phyloP scores from a whole-genome alignment of 2,329 filamentous ascomycete genomes.

The Alternaria incomplexa region DNA sequence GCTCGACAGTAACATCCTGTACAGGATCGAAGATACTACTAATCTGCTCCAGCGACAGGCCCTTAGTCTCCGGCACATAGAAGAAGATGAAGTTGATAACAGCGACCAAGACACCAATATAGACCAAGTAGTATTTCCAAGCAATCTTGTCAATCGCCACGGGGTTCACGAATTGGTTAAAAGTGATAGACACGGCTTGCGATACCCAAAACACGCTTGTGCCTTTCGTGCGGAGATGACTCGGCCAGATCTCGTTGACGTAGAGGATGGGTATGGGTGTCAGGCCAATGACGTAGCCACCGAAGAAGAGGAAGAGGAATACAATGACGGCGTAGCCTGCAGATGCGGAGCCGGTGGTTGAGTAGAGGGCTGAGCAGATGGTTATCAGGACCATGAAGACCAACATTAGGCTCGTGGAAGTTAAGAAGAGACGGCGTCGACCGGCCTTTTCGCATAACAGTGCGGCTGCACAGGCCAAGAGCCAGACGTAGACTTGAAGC shows the following conservation, averaged over 20 bases:
- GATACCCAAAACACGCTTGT: conserved; percentile 25
- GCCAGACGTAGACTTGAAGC: conserved; percentile 51
- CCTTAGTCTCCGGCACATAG: conserved; percentile 25
- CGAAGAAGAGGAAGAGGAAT: conserved; percentile 26
- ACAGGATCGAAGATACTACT: conserved; percentile 17
- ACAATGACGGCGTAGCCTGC: conserved; percentile 24
- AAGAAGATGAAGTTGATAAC: conserved; percentile 17
- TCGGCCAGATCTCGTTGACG: conserved; percentile 45
- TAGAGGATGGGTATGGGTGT: conserved; percentile 43
- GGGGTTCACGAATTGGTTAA: conserved; percentile 28
- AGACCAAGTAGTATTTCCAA: conserved; percentile 34
- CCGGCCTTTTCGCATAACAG: conserved; percentile 52
- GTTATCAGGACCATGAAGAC: conserved; percentile 53
- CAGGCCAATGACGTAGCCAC: conserved; percentile 42
- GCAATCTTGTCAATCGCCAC: conserved; percentile 27
- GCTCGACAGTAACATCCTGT: neutral
- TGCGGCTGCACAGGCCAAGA: conserved; percentile 45
- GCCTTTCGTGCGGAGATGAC: conserved; percentile 28
- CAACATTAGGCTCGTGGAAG: conserved; percentile 53
- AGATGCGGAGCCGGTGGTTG: neutral
- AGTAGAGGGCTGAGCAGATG: conserved; percentile 43
- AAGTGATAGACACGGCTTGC: conserved; percentile 19
- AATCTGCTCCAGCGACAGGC: conserved; percentile 22
- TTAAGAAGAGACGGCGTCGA: conserved; percentile 53
- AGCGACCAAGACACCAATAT: conserved; percentile 22